Conservation (phyloP, 257 asterid species). For the Parsonsia alboflavescens region DNA sequence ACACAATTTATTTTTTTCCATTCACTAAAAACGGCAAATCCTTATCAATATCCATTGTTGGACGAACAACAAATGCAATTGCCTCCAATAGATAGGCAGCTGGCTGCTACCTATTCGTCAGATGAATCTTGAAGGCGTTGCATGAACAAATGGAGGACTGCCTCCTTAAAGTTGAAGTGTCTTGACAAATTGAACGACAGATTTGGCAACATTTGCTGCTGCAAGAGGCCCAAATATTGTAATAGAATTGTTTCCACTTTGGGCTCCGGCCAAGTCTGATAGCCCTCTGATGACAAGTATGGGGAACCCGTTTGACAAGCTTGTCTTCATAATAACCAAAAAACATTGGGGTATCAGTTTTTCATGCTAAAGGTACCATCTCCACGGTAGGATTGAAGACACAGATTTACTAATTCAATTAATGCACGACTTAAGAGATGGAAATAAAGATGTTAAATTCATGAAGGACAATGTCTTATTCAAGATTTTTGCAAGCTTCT, state of each 20-base stretch:
- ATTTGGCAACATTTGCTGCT: constrained; percentile 50
- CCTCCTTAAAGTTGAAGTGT: constrained; percentile 12
- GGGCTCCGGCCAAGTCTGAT: constrained; percentile 57
- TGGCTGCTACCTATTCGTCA: background rate
- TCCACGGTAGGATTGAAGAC: too few relatives aligned
- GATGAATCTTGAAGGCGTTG: background rate
- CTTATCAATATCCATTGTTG: background rate
- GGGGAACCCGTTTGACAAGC: constrained; percentile 50
- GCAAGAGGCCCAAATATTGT: constrained; percentile 40
- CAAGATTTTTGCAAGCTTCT: too few relatives aligned
- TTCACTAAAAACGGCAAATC: background rate
- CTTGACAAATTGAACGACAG: constrained; percentile 37
- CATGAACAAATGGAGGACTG: background rate
- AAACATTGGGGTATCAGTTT: background rate
- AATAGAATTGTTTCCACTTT: constrained; percentile 35
- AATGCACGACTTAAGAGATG: too few relatives aligned
- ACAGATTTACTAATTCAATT: too few relatives aligned
- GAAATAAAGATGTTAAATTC: too few relatives aligned
- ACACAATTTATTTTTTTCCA: too few relatives aligned
- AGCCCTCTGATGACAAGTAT: constrained; percentile 45
- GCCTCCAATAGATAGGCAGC: background rate
- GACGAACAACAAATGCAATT: background rate
- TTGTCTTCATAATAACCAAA: constrained; percentile 32
- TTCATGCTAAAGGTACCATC: too few relatives aligned
- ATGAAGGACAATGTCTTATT: too few relatives aligned